phyloP scores from a whole-genome alignment of 306 rosid genomes.

The Delonix regia region DNA sequence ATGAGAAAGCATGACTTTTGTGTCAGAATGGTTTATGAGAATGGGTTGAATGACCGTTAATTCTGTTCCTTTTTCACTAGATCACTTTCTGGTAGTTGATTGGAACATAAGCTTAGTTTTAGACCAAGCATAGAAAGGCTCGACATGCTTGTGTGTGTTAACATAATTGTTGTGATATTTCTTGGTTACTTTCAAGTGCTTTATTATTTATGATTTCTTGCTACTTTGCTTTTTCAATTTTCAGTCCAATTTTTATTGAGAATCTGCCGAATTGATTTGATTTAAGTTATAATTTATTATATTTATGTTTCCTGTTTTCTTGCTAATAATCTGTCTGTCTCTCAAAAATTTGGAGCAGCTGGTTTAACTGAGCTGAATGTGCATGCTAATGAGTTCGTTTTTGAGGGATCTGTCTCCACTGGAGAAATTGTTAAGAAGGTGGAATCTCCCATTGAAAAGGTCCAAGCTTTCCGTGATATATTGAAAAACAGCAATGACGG shows the following conservation, averaged over 20 bases:
- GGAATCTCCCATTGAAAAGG: constrained; percentile 92
- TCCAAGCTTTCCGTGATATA: constrained; percentile 61
- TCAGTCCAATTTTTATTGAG: constrained; percentile 6
- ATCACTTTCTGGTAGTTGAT: constrained; percentile 10
- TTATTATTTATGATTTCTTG: constrained; percentile 18
- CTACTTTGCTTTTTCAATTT: constrained; percentile 22
- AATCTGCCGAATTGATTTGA: constrained; percentile 28
- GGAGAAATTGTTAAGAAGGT: constrained; percentile 84
- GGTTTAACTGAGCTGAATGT: constrained; percentile 65
- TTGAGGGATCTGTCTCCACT: constrained; percentile 74
- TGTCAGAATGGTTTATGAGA: constrained; percentile 9
- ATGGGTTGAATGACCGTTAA: constrained; percentile 20
- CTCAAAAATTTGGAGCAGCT: constrained; percentile 50
- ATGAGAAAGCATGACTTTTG: constrained; percentile 19
- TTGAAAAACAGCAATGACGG: constrained; percentile 48
- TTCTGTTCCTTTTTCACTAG: constrained; percentile 25
- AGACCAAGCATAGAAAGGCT: constrained; percentile 11
- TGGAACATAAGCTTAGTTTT: constrained; percentile 21
- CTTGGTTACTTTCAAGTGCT: not conserved
- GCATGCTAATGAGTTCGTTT: constrained; percentile 85
- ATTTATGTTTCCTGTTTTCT: constrained; percentile 13
- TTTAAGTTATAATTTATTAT: constrained; percentile 19
- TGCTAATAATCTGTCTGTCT: constrained; percentile 1
- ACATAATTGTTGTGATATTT: not conserved
- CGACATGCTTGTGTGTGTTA: not conserved